Conservation (phyloP, 2,329 filamentous ascomycete species). For the Alternaria alternata region DNA sequence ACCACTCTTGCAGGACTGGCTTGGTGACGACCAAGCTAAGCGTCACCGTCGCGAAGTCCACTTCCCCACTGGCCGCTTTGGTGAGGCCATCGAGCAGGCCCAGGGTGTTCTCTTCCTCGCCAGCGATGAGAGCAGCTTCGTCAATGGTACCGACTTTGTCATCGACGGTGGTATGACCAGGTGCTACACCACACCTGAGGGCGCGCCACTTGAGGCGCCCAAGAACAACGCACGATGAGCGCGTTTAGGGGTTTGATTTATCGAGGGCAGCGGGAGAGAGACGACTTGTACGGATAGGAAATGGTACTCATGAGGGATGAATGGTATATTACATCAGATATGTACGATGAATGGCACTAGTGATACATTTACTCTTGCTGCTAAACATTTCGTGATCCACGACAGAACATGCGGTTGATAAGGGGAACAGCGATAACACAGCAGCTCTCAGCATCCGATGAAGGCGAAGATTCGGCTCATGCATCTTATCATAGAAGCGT, state of each 20-base stretch:
- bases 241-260: background rate
- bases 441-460: background rate
- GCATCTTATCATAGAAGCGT: background rate
- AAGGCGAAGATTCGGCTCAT: background rate
- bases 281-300: background rate
- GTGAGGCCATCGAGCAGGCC: constrained; percentile 92
- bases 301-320: background rate
- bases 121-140: constrained; percentile 87
- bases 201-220: constrained; percentile 63
- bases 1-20: constrained; percentile 89
- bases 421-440: background rate
- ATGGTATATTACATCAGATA: background rate
- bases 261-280: background rate
- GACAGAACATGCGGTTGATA: background rate
- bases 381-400: background rate
- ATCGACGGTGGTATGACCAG: constrained; percentile 96
- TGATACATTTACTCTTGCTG: background rate
- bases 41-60: constrained; percentile 84
- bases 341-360: background rate
- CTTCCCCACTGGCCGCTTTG: constrained; percentile 87
- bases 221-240: constrained; percentile 54
- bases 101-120: constrained; percentile 88
- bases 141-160: constrained; percentile 90
- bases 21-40: constrained; percentile 86
- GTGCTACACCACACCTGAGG: constrained; percentile 75